Evolutionary conservation across 139 green algal species (phyloP).

Genomic region (Asterochloris sp.): DNA sequence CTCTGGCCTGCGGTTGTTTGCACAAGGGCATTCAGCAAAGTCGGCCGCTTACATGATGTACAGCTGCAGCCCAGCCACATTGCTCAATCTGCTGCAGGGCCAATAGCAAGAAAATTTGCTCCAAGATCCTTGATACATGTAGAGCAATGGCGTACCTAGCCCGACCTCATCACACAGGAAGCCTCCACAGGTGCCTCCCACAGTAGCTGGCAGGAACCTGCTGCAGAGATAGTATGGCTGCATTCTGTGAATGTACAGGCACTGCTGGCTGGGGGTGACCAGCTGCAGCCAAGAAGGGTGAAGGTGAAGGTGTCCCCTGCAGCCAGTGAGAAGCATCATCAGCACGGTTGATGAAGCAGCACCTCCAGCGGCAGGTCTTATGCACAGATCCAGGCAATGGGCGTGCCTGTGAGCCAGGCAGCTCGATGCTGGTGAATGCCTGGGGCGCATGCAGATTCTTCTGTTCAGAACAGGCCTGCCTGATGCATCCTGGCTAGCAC

Average conservation of each 20-base stretch:
- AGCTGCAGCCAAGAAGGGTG: constrained; percentile 62
- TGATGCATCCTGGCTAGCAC: background rate
- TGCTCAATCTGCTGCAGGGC: no score
- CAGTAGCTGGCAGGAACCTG: constrained; percentile 22
- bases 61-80: no score
- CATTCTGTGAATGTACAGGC: constrained; percentile 28
- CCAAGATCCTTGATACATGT: no score
- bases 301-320: constrained; percentile 36
- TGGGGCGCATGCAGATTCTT: background rate
- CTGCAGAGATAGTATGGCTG: constrained; percentile 14
- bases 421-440: background rate
- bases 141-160: background rate
- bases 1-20: no score
- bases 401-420: background rate
- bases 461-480: background rate
- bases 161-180: constrained; percentile 49
- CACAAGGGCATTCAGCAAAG: no score
- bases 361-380: background rate
- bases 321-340: background rate
- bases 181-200: constrained; percentile 47
- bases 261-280: constrained; percentile 23
- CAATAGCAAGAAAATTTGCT: no score
- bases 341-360: background rate
- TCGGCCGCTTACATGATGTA: no score
- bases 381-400: no score